phyloP scores from a whole-genome alignment of 768 basidiomycete species.

The Cystobasidium onofrii region DNA sequence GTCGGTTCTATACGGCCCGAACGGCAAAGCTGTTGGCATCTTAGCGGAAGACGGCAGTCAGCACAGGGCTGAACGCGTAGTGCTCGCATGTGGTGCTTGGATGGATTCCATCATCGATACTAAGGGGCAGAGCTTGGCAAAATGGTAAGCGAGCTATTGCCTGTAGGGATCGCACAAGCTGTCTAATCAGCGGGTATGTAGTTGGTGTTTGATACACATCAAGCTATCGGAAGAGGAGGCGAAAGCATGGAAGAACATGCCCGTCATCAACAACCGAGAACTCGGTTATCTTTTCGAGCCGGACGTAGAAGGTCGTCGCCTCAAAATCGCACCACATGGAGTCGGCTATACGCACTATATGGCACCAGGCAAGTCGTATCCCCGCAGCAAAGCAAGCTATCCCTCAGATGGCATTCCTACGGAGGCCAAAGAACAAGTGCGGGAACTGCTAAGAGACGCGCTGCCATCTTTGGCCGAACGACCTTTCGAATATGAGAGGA shows the following conservation, averaged over 20 bases:
- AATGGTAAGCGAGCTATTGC: not conserved
- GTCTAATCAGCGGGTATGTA: not conserved
- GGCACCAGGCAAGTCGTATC: constrained; percentile 7
- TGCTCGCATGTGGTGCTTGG: constrained; percentile 31
- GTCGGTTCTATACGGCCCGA: not conserved
- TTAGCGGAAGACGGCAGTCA: constrained; percentile 4
- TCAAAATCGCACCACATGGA: constrained; percentile 30
- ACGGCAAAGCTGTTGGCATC: constrained; percentile 1
- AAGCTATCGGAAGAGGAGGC: constrained; percentile 25
- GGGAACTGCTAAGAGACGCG: constrained; percentile 2
- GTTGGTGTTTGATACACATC: constrained; percentile 33
- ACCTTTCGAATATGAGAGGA: constrained; percentile 8
- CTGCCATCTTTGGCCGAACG: constrained; percentile 12
- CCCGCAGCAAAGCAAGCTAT: constrained; percentile 16
- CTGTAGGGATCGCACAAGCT: not conserved
- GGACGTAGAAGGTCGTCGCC: not conserved
- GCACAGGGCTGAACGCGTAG: not conserved
- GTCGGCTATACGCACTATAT: constrained; percentile 30
- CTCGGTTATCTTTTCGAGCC: constrained; percentile 34
- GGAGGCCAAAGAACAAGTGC: constrained; percentile 5
- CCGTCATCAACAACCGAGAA: constrained; percentile 34
- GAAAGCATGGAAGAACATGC: not conserved
- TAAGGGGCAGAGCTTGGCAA: constrained; percentile 25
- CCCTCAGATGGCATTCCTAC: constrained; percentile 30
- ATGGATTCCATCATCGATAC: constrained; percentile 24